Conservation (phyloP, 1,284 basidiomycete species). For the Leucoagaricus sp. region DNA sequence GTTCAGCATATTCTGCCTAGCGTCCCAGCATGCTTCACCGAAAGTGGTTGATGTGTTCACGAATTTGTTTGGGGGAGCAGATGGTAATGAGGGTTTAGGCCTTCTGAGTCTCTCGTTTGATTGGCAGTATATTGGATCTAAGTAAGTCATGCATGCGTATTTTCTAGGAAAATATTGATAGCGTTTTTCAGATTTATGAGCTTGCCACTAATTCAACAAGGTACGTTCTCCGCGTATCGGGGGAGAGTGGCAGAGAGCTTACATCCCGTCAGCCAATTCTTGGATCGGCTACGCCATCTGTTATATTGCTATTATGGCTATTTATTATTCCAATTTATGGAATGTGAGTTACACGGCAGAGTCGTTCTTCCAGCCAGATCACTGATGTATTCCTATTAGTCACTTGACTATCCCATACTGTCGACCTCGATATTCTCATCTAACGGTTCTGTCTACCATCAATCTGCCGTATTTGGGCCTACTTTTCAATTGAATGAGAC, state of each 20-base stretch:
- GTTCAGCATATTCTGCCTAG: conserved; percentile 57
- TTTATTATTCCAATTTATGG: conserved; percentile 65
- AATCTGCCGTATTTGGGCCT: conserved; percentile 53
- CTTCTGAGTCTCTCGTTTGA: conserved; percentile 57
- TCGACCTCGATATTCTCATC: conserved; percentile 60
- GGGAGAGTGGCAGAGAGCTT: too few relatives aligned
- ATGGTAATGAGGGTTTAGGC: conserved; percentile 66
- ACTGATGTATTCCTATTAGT: conserved; percentile 31
- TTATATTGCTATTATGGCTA: conserved; percentile 53
- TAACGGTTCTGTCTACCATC: conserved; percentile 58
- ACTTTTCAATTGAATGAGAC: conserved; percentile 56
- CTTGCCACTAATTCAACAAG: conserved; percentile 53
- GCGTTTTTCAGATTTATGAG: conserved; percentile 42
- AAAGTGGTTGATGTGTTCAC: conserved; percentile 51
- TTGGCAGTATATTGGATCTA: conserved; percentile 64
- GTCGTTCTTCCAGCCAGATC: neutral
- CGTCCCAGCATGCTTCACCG: conserved; percentile 47
- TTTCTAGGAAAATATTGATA: neutral
- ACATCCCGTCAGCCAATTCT: conserved; percentile 43
- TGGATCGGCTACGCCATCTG: conserved; percentile 58
- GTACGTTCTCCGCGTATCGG: too few relatives aligned
- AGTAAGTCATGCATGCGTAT: conserved; percentile 34
- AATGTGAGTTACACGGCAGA: conserved; percentile 38
- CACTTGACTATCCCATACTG: conserved; percentile 59
- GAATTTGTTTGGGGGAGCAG: conserved; percentile 63